Percentiles rank a stretch among this genome's conserved stretches.
phyloP scores from a whole-genome alignment of 2,329 filamentous ascomycete species.

The Tolypocladium album region DNA sequence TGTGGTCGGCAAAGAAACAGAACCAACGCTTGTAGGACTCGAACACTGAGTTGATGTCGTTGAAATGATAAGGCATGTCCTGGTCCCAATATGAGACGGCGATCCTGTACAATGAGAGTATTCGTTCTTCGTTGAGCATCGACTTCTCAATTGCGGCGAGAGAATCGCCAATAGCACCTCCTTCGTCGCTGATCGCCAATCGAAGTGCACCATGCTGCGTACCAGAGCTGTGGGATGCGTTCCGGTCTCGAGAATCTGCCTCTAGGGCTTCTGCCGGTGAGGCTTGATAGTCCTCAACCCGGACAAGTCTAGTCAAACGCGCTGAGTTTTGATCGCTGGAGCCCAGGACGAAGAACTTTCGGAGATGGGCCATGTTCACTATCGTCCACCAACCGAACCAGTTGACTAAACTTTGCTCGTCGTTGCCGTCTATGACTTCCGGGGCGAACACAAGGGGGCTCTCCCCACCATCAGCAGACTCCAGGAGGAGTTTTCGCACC shows the following conservation, averaged over 20 bases:
- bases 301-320: conserved; percentile 13
- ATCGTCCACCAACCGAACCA: conserved; percentile 52
- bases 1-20: conserved; percentile 5
- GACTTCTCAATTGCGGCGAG: neutral
- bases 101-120: conserved; percentile 21
- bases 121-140: conserved; percentile 4
- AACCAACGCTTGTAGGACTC: conserved; percentile 14
- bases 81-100: conserved; percentile 29
- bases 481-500: conserved; percentile 8
- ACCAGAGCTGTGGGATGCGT: neutral
- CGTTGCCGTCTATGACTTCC: conserved; percentile 39
- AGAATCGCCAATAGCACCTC: neutral
- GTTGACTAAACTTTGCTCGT: conserved; percentile 52
- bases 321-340: conserved; percentile 18
- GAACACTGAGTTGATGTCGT: conserved; percentile 9
- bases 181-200: conserved; percentile 1
- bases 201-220: neutral
- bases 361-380: conserved; percentile 35
- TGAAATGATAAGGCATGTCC: conserved; percentile 13
- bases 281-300: conserved; percentile 18
- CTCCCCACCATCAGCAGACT: conserved; percentile 5
- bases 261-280: conserved; percentile 25
- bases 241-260: conserved; percentile 9
- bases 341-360: conserved; percentile 45
- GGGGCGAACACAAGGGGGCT: conserved; percentile 34